A percentile compares a stretch with the other conserved stretches of the same genome.
Evolutionary conservation across 805 yeast species (phyloP).

Genomic region (Wickerhamomyces kurtzmanii): DNA sequence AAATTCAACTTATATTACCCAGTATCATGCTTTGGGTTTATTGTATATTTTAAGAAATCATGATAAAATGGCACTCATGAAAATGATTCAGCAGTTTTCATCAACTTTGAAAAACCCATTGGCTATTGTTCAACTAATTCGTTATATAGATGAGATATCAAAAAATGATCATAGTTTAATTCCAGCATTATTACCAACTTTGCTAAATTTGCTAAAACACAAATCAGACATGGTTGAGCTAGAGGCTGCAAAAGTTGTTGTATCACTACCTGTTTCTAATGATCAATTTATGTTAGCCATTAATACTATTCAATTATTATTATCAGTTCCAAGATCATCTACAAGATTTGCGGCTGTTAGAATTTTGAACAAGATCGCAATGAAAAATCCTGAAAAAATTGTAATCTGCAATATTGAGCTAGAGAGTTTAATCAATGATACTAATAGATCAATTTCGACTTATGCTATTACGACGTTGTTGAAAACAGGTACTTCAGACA

Average conservation of each 20-base stretch:
- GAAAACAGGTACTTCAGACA: constrained; percentile 87
- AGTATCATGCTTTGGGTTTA: constrained; percentile 92
- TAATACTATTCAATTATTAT: constrained; percentile 60
- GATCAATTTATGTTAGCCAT: constrained; percentile 67
- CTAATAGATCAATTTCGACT: constrained; percentile 88
- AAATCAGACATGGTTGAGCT: constrained; percentile 84
- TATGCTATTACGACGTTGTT: constrained; percentile 93
- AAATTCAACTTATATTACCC: constrained; percentile 71
- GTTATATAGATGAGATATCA: constrained; percentile 67
- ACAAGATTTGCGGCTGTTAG: constrained; percentile 92
- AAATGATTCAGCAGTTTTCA: constrained; percentile 72
- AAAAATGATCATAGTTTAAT: constrained; percentile 59
- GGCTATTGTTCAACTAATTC: constrained; percentile 78
- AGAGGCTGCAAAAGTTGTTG: constrained; percentile 69
- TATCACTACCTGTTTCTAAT: constrained; percentile 35
- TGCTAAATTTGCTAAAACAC: constrained; percentile 64
- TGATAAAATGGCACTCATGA: constrained; percentile 90
- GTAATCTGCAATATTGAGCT: constrained; percentile 77
- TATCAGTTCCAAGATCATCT: constrained; percentile 83
- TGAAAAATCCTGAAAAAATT: constrained; percentile 70
- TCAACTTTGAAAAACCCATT: constrained; percentile 66
- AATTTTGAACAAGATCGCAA: constrained; percentile 75
- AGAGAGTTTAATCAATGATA: constrained; percentile 78
- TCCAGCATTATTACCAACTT: constrained; percentile 49
- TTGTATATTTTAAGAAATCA: constrained; percentile 80